A percentile compares a stretch with the other conserved stretches of the same genome.
Conservation (phyloP, 495 filamentous ascomycete species). For the Thermochaetoides thermophila region DNA sequence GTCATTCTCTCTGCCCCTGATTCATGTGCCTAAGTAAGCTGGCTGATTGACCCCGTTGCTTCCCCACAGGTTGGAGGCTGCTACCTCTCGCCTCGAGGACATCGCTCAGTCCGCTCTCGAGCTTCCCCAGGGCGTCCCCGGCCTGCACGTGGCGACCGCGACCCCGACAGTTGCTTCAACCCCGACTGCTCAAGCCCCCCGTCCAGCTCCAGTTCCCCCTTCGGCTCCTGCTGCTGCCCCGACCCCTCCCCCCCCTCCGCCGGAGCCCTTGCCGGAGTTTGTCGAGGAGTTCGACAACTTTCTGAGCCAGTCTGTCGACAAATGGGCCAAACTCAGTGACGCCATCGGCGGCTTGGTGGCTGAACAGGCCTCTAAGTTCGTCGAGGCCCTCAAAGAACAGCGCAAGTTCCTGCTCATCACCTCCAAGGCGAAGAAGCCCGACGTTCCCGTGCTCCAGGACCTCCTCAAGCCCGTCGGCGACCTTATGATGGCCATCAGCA, state of each 20-base stretch:
- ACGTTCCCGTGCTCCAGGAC: conserved; percentile 49
- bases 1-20: neutral
- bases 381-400: conserved; percentile 56
- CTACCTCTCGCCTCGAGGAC: conserved; percentile 90
- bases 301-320: conserved; percentile 57
- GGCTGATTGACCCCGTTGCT: too few relatives aligned
- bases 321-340: conserved; percentile 63
- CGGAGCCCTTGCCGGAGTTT: conserved; percentile 52
- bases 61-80: conserved; percentile 80
- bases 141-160: conserved; percentile 20
- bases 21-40: too few relatives aligned
- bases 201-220: conserved; percentile 13
- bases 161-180: conserved; percentile 17
- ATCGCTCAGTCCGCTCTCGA: conserved; percentile 65
- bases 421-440: conserved; percentile 83
- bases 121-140: conserved; percentile 31
- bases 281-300: conserved; percentile 78
- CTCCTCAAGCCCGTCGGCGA: conserved; percentile 66
- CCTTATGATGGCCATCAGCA: conserved; percentile 57
- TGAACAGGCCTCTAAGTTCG: conserved; percentile 44
- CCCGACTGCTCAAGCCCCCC: conserved; percentile 12
- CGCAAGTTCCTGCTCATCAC: conserved; percentile 77
- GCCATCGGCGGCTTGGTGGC: conserved; percentile 63
- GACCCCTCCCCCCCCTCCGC: conserved; percentile 27
- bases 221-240: conserved; percentile 11